A percentile compares a stretch with the other conserved stretches of the same genome.
These are phyloP conservation scores for Comarum palustre DNA, from an alignment of 306 rosid genomes.

Conservation along the genomic window DNA sequence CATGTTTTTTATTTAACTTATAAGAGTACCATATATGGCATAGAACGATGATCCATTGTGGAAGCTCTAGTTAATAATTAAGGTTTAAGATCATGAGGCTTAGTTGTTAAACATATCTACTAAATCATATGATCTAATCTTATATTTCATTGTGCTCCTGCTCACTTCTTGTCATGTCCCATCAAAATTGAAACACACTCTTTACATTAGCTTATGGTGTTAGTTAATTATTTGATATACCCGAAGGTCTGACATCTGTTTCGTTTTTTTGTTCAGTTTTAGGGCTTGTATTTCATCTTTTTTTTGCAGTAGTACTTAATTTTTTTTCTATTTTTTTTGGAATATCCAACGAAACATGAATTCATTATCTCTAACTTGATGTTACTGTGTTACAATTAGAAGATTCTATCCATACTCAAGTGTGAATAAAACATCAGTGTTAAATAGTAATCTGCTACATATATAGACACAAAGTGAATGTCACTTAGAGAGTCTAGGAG, in stretches of 20 bases:
- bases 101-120: background rate
- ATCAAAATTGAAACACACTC: background rate
- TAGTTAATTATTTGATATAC: background rate
- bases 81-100: background rate
- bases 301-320: background rate
- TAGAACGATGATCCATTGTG: background rate
- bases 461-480: background rate
- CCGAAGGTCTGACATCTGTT: background rate
- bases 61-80: background rate
- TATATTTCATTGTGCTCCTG: background rate
- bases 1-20: background rate
- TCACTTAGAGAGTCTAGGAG: background rate
- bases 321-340: background rate
- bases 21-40: background rate
- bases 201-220: background rate
- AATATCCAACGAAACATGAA: background rate
- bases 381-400: background rate
- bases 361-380: background rate
- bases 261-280: no score
- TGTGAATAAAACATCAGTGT: background rate
- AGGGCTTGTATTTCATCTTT: background rate
- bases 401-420: background rate
- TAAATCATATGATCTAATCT: conserved; percentile 14
- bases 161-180: conserved; percentile 5
- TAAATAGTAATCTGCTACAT: background rate